These are phyloP conservation scores for Zoysia pacifica DNA, from an alignment of 176 grass and related monocot species.

Conservation along the genomic window DNA sequence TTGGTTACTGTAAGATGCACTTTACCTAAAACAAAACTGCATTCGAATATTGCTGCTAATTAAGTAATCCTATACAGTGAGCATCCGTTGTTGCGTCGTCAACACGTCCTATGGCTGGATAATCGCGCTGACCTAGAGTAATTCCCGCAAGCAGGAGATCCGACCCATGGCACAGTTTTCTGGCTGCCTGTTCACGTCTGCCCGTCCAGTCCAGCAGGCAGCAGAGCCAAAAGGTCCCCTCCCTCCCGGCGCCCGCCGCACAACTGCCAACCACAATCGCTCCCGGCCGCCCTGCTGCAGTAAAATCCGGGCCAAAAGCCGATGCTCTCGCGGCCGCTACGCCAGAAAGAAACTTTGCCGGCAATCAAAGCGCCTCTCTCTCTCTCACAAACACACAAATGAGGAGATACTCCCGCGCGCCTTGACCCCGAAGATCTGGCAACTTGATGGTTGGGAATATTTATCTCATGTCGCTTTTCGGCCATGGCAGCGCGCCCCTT, in stretches of 20 bases:
- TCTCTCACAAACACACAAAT: neutral
- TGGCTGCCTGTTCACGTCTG: neutral
- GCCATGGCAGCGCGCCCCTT: conserved; percentile 20
- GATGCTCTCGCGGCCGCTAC: conserved; percentile 13
- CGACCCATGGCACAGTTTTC: no score
- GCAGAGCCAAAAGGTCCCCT: conserved; percentile 19
- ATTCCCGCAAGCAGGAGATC: no score
- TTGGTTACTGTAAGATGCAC: neutral
- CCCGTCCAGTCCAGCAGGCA: neutral
- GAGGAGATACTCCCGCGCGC: neutral
- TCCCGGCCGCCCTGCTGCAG: neutral
- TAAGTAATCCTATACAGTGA: neutral
- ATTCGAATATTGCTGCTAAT: neutral
- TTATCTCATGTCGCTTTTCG: conserved; percentile 40
- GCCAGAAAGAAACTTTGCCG: conserved; percentile 30
- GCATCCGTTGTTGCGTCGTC: neutral
- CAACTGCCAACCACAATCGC: conserved; percentile 36
- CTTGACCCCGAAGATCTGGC: conserved; percentile 14
- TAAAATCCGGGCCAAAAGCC: conserved; percentile 23
- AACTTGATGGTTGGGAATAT: conserved; percentile 51
- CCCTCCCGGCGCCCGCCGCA: neutral
- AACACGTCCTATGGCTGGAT: neutral
- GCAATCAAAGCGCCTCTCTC: conserved; percentile 28
- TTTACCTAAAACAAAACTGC: neutral
- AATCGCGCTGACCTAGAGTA: neutral